phyloP scores from a whole-genome alignment of 116 monocot genomes.

The Papilionanthe hybrid region DNA sequence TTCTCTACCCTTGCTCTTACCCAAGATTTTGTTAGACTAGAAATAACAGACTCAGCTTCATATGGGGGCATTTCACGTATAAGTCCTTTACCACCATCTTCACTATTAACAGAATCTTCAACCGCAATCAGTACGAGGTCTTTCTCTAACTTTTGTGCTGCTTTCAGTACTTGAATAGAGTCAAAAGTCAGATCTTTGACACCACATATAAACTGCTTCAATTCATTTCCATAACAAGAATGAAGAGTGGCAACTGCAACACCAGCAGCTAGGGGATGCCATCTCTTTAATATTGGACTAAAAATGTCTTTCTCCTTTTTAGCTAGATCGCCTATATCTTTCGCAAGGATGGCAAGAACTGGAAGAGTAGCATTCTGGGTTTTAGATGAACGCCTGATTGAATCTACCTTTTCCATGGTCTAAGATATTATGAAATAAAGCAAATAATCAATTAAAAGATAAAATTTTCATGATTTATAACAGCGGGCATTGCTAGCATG shows the following conservation, averaged over 20 bases:
- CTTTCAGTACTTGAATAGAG: slow-evolving; percentile 50
- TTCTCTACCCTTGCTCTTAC: slow-evolving; percentile 68
- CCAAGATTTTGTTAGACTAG: slow-evolving; percentile 72
- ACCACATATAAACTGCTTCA: slow-evolving; percentile 62
- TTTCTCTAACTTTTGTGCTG: slow-evolving; percentile 76
- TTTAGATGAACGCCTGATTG: slow-evolving; percentile 54
- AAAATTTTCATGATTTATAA: neutral
- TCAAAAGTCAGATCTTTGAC: slow-evolving; percentile 60
- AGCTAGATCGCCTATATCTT: slow-evolving; percentile 56
- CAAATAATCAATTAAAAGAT: neutral
- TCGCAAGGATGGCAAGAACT: slow-evolving; percentile 60
- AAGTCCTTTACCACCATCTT: slow-evolving; percentile 82
- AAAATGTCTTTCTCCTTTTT: slow-evolving; percentile 62
- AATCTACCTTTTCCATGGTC: slow-evolving; percentile 88
- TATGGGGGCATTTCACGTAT: slow-evolving; percentile 95
- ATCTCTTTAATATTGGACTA: slow-evolving; percentile 62
- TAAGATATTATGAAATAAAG: slow-evolving; percentile 16
- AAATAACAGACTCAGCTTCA: slow-evolving; percentile 72
- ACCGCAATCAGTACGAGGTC: slow-evolving; percentile 87
- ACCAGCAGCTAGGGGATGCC: slow-evolving; percentile 77
- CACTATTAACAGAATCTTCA: slow-evolving; percentile 88
- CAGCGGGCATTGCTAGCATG: neutral
- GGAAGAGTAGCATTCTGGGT: slow-evolving; percentile 35
- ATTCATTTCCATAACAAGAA: slow-evolving; percentile 71
- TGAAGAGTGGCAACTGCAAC: slow-evolving; percentile 83